Percentiles rank a stretch among this genome's conserved stretches.
These are phyloP conservation scores for Fomitopsis betulina DNA, from an alignment of 1,284 basidiomycete genomes.

Conservation along the genomic window DNA sequence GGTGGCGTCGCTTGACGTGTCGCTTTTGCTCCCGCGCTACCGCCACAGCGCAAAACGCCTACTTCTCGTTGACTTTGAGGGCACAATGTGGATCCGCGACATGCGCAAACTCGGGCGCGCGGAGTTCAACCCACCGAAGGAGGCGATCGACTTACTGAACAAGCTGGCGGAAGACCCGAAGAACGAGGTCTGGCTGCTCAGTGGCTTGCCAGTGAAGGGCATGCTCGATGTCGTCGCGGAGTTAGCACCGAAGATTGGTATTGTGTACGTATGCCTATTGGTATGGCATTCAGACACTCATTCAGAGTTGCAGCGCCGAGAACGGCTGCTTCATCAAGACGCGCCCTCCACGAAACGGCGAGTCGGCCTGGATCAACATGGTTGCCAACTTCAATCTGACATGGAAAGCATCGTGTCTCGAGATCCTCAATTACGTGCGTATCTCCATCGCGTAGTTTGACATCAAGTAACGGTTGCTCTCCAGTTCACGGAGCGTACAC, in stretches of 20 bases:
- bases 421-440: slow-evolving; percentile 79
- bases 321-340: slow-evolving; percentile 85
- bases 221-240: slow-evolving; percentile 61
- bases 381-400: slow-evolving; percentile 74
- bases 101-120: slow-evolving; percentile 34
- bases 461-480: not conserved
- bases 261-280: slow-evolving; percentile 49
- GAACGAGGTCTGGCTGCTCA: slow-evolving; percentile 83
- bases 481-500: slow-evolving; percentile 85
- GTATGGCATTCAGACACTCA: not conserved
- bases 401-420: slow-evolving; percentile 76
- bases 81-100: slow-evolving; percentile 65
- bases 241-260: slow-evolving; percentile 64
- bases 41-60: slow-evolving; percentile 61
- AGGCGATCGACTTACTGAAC: slow-evolving; percentile 54
- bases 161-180: slow-evolving; percentile 56
- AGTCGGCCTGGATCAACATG: slow-evolving; percentile 68
- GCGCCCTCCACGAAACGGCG: slow-evolving; percentile 31
- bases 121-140: slow-evolving; percentile 47
- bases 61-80: slow-evolving; percentile 78
- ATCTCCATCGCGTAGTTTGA: not conserved
- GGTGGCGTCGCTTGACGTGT: slow-evolving; percentile 48
- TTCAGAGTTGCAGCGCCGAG: slow-evolving; percentile 54
- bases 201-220: slow-evolving; percentile 62
- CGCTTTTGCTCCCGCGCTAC: slow-evolving; percentile 52